Conservation (phyloP, 345 rosid genomes). For the Lumnitzera littorea region DNA sequence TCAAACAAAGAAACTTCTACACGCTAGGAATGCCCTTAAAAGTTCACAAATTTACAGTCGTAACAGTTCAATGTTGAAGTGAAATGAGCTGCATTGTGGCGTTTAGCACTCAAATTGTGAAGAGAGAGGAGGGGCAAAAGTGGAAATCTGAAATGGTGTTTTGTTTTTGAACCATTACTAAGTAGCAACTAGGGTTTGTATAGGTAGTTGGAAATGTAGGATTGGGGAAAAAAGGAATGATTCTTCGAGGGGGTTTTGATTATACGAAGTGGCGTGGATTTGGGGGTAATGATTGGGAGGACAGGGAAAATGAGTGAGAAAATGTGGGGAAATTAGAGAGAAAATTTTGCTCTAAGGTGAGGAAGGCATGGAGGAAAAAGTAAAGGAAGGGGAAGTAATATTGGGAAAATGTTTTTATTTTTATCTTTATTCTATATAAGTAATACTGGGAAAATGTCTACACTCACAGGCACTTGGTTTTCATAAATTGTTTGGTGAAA, state of each 20-base stretch:
- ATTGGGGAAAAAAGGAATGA: background rate
- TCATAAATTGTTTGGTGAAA: too few relatives aligned
- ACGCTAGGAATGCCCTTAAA: too few relatives aligned
- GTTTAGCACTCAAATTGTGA: background rate
- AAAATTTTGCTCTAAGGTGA: background rate
- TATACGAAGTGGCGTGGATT: background rate
- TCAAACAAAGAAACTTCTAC: too few relatives aligned
- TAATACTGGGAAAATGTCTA: too few relatives aligned
- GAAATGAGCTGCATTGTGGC: background rate
- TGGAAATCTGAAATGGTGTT: too few relatives aligned
- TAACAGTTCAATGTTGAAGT: background rate
- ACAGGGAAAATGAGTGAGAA: conserved; percentile 1
- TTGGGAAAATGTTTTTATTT: too few relatives aligned
- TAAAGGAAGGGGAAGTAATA: too few relatives aligned
- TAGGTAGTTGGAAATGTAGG: too few relatives aligned
- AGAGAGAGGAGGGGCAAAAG: conserved; percentile 3
- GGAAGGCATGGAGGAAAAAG: background rate
- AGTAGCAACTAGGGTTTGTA: background rate
- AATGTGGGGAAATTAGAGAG: conserved; percentile 4
- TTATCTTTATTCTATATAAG: too few relatives aligned
- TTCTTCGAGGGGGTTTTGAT: background rate
- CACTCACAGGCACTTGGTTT: too few relatives aligned
- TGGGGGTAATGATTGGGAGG: conserved; percentile 1
- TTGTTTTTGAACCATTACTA: background rate
- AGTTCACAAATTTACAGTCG: too few relatives aligned